These are phyloP conservation scores for Penicillium sp. DNA, from an alignment of 2,329 filamentous ascomycete species.

Conservation along the genomic window DNA sequence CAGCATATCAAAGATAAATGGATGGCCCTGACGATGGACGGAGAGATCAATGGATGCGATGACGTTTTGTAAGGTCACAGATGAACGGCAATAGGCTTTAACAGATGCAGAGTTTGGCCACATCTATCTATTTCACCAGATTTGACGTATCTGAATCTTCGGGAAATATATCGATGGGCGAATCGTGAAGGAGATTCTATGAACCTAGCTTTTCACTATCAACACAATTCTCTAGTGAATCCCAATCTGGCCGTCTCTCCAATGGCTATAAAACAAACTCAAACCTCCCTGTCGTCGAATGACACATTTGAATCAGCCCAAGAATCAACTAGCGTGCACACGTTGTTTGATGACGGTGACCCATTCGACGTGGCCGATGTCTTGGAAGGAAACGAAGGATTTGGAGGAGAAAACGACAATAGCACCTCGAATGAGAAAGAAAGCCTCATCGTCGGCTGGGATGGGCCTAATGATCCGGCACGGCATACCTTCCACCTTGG, in stretches of 20 bases:
- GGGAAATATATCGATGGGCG: background rate
- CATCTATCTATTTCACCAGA: background rate
- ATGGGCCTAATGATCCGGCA: slow-evolving; percentile 5
- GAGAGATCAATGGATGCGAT: background rate
- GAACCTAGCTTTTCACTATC: background rate
- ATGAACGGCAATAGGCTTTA: background rate
- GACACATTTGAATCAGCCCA: background rate
- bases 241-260: background rate
- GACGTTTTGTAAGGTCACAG: background rate
- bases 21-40: background rate
- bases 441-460: background rate
- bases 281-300: background rate
- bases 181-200: background rate
- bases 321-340: background rate
- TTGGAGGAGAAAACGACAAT: background rate
- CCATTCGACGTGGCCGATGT: background rate
- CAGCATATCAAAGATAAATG: background rate
- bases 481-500: background rate
- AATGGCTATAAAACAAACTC: background rate
- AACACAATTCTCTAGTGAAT: background rate
- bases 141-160: too few relatives aligned
- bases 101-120: background rate
- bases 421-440: background rate
- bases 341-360: background rate
- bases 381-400: background rate